These are phyloP conservation scores for Rhodotorula glutinis DNA, from an alignment of 1,284 basidiomycete species.

Conservation along the genomic window DNA sequence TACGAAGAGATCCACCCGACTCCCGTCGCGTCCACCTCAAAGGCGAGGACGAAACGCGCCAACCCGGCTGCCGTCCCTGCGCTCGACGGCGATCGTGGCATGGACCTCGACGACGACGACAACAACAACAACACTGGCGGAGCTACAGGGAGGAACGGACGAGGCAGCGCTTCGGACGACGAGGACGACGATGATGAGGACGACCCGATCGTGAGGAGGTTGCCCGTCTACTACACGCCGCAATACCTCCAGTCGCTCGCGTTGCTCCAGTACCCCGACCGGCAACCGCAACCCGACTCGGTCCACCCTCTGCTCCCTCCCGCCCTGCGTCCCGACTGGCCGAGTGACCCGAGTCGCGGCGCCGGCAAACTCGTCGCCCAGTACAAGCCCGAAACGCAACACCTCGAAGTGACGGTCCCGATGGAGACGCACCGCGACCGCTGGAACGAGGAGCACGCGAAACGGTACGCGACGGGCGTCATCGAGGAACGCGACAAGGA, in stretches of 20 bases:
- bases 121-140: neutral
- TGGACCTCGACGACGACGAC: neutral
- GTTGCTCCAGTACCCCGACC: constrained; percentile 46
- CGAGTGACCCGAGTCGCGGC: constrained; percentile 21
- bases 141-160: neutral
- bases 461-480: constrained; percentile 40
- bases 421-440: constrained; percentile 41
- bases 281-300: constrained; percentile 36
- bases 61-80: neutral
- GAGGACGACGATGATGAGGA: constrained; percentile 16
- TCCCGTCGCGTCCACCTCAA: constrained; percentile 1
- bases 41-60: neutral
- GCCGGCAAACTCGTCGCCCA: constrained; percentile 35
- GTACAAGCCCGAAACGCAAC: constrained; percentile 43
- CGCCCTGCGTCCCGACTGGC: constrained; percentile 40
- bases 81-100: neutral
- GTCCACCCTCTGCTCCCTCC: constrained; percentile 44
- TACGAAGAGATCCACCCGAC: constrained; percentile 11
- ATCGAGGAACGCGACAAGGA: constrained; percentile 34
- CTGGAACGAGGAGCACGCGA: constrained; percentile 43
- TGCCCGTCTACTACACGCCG: constrained; percentile 43
- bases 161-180: constrained; percentile 1
- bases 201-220: constrained; percentile 39
- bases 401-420: constrained; percentile 43
- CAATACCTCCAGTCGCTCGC: constrained; percentile 38